Evolutionary conservation across 176 grass and related monocot genomes (phyloP).

Genomic region (Zizania latifolia): DNA sequence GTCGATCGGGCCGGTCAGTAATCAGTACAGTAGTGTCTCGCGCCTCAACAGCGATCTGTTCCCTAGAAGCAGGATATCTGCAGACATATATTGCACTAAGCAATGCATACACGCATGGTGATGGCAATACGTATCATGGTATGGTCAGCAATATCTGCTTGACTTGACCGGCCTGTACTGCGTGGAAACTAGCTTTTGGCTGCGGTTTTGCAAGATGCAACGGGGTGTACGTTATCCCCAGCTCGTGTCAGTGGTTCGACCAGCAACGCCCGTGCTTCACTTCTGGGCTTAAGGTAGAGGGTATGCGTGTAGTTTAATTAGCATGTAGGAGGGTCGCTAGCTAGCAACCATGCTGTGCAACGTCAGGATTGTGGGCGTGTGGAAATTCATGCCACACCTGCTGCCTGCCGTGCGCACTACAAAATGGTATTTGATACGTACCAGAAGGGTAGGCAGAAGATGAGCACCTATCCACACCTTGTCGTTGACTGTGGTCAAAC

Average conservation of each 20-base stretch:
- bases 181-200: conserved; percentile 1
- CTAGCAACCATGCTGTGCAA: neutral
- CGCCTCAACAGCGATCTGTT: conserved; percentile 5
- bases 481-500: neutral
- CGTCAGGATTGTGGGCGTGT: neutral
- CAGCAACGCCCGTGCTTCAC: neutral
- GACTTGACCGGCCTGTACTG: neutral
- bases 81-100: conserved; percentile 2
- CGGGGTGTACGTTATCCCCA: neutral
- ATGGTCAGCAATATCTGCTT: conserved; percentile 27
- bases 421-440: neutral
- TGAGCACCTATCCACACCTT: neutral
- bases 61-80: conserved; percentile 21
- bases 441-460: neutral
- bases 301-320: neutral
- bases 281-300: neutral
- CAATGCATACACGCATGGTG: neutral
- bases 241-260: conserved; percentile 7
- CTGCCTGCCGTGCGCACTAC: neutral
- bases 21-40: neutral
- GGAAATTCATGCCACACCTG: neutral
- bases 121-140: too few relatives aligned
- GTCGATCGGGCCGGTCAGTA: too few relatives aligned
- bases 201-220: conserved; percentile 14
- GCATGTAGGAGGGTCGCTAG: neutral